Evolutionary conservation across 805 yeast genomes (phyloP).

Genomic region (Starmerella kuoi): DNA sequence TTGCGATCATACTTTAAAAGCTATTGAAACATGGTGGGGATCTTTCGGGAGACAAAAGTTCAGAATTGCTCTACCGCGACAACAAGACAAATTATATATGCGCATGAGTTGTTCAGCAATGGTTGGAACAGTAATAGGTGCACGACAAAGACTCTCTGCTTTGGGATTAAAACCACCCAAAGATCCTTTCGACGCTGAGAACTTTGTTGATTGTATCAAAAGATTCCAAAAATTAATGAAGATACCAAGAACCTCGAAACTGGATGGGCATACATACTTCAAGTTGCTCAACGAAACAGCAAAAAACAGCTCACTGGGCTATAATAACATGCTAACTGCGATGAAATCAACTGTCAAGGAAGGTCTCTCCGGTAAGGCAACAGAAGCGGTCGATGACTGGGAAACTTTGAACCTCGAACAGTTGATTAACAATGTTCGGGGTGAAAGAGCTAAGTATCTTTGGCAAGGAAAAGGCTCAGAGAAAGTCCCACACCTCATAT

Average conservation of each 20-base stretch:
- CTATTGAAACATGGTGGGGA: slow-evolving; percentile 73
- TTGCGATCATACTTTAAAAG: slow-evolving; percentile 64
- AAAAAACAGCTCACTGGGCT: slow-evolving; percentile 28
- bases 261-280: slow-evolving; percentile 47
- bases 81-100: slow-evolving; percentile 19
- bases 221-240: slow-evolving; percentile 66
- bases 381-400: slow-evolving; percentile 18
- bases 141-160: slow-evolving; percentile 50
- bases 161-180: slow-evolving; percentile 50
- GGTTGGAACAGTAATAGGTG: slow-evolving; percentile 60
- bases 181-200: slow-evolving; percentile 71
- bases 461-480: slow-evolving; percentile 22
- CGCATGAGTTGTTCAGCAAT: slow-evolving; percentile 56
- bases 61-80: slow-evolving; percentile 17
- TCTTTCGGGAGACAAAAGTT: slow-evolving; percentile 40
- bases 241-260: slow-evolving; percentile 38
- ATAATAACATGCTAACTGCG: slow-evolving; percentile 32
- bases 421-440: slow-evolving; percentile 18
- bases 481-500: slow-evolving; percentile 11
- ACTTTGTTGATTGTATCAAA: slow-evolving; percentile 52
- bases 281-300: slow-evolving; percentile 39
- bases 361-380: slow-evolving; percentile 24
- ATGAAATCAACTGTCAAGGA: slow-evolving; percentile 68
- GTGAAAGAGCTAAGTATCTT: slow-evolving; percentile 22
- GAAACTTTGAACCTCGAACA: slow-evolving; percentile 21